Evolutionary conservation across 2,329 filamentous ascomycete genomes (phyloP).

Genomic region (Coniochaeta sp.): DNA sequence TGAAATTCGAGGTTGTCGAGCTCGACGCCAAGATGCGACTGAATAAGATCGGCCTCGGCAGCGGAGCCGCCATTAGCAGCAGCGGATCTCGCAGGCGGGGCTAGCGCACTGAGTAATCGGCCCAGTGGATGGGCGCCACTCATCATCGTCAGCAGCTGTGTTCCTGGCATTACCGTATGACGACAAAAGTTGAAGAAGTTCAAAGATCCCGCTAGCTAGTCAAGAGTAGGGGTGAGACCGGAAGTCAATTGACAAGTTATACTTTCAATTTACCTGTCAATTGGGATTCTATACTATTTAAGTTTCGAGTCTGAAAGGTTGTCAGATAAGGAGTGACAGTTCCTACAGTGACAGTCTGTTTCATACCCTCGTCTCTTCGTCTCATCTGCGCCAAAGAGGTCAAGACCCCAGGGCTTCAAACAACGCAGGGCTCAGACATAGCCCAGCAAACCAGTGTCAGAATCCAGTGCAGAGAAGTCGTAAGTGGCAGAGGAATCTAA

Average conservation of each 20-base stretch:
- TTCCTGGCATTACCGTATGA: constrained; percentile 3
- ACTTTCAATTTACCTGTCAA: too few relatives aligned
- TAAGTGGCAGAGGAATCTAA: too few relatives aligned
- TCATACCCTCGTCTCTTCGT: not conserved
- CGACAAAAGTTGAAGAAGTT: too few relatives aligned
- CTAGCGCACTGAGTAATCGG: constrained; percentile 27
- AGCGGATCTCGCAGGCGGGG: not conserved
- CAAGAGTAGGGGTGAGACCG: too few relatives aligned
- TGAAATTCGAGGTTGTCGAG: not conserved
- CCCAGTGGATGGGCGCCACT: constrained; percentile 8
- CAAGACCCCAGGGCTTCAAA: not conserved
- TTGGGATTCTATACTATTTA: too few relatives aligned
- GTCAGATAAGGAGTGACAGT: not conserved
- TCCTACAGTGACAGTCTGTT: not conserved
- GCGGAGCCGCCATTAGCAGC: too few relatives aligned
- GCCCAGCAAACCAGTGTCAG: too few relatives aligned
- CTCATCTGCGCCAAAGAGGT: not conserved
- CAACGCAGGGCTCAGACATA: not conserved
- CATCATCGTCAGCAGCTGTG: too few relatives aligned
- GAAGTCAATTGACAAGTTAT: too few relatives aligned
- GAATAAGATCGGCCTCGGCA: not conserved
- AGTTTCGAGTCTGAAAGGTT: not conserved
- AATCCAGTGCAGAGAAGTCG: too few relatives aligned
- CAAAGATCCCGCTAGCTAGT: too few relatives aligned
- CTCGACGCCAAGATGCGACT: not conserved